These are phyloP conservation scores for Perilla frutescens DNA, from an alignment of 257 asterid genomes.

Conservation along the genomic window DNA sequence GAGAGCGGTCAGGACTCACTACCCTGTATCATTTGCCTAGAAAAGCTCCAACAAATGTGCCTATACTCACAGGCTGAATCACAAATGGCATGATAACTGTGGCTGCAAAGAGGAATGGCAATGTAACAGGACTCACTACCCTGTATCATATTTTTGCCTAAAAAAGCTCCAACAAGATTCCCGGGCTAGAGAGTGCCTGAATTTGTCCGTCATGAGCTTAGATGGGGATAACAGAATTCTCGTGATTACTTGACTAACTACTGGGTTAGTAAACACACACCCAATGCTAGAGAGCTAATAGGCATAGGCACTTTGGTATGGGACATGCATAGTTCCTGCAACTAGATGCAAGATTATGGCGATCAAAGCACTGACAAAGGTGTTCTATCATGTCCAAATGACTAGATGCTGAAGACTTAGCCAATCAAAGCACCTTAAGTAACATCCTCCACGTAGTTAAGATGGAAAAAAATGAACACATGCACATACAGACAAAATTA, in stretches of 20 bases:
- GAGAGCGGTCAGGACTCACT: background rate
- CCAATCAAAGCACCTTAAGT: background rate
- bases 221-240: background rate
- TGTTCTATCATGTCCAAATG: constrained; percentile 9
- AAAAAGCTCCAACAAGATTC: background rate
- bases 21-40: background rate
- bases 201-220: constrained; percentile 1
- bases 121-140: background rate
- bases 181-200: background rate
- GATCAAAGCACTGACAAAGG: constrained; percentile 14
- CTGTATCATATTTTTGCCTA: background rate
- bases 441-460: constrained; percentile 3
- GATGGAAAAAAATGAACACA: background rate
- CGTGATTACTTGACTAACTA: background rate
- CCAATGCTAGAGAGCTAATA: background rate
- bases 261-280: background rate
- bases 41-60: background rate
- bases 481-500: background rate
- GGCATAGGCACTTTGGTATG: background rate
- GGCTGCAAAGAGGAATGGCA: background rate
- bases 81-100: background rate
- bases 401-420: background rate
- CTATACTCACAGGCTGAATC: background rate
- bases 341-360: background rate
- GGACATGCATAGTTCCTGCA: background rate